Conservation (phyloP, 192 early-diverging fungal species). For the Mortierella claussenii region DNA sequence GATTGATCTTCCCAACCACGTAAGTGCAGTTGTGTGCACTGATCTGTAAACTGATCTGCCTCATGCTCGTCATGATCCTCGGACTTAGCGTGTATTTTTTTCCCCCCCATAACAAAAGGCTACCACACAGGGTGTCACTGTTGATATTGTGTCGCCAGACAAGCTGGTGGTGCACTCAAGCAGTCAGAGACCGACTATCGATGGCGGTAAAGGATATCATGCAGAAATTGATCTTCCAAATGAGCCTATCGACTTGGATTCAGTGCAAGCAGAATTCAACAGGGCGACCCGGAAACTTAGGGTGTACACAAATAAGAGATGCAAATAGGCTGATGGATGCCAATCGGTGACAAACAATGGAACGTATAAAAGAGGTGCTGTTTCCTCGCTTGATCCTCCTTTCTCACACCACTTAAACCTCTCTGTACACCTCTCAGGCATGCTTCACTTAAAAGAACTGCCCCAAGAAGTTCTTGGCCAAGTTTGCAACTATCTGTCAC, state of each 20-base stretch:
- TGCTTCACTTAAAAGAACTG: no score
- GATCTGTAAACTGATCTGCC: no score
- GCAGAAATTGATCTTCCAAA: conserved; percentile 40
- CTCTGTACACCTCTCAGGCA: no score
- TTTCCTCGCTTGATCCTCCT: not conserved
- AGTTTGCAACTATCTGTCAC: no score
- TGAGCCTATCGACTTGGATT: conserved; percentile 33
- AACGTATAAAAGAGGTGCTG: not conserved
- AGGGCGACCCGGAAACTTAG: conserved; percentile 10
- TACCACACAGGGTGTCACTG: conserved; percentile 15
- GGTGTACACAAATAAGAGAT: conserved; percentile 31
- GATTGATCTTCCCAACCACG: conserved; percentile 36
- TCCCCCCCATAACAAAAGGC: not conserved
- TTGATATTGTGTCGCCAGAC: conserved; percentile 36
- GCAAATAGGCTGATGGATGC: conserved; percentile 8
- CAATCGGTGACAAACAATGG: not conserved
- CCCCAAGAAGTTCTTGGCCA: no score
- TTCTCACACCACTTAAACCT: no score
- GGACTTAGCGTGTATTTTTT: not conserved
- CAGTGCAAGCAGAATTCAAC: conserved; percentile 32
- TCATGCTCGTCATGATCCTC: no score
- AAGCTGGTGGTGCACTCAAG: conserved; percentile 33
- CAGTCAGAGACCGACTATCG: conserved; percentile 25
- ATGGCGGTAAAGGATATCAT: conserved; percentile 43
- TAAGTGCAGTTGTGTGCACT: no score